Base-by-base conservation (phyloP, 805 yeast species). In the Hemisphaericaspora nanyangensis region DNA sequence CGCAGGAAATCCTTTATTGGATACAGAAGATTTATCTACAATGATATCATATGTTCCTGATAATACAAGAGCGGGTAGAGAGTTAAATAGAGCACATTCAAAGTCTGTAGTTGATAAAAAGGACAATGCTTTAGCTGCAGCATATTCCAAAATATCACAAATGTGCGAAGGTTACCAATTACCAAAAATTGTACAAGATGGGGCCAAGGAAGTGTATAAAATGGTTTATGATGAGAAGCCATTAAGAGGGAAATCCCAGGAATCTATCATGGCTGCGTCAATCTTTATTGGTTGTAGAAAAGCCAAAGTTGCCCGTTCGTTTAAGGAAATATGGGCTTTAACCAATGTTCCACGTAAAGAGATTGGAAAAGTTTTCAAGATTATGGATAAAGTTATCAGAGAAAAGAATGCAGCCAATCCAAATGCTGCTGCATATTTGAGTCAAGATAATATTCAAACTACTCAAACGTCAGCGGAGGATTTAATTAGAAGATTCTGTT, bases 101-200 rank as follows among this genome's bases (percentile, higher is more conserved):
- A 85, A 79, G 58, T 80, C 89, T 35, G 73, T 85, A 28, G 89
- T 85, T 32, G 98, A 91, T 62, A 82, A 79, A 61, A 87, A 80
- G 59, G 97, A 93, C 55, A 83, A 85, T 47, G 93, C 88, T 18
- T 70, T 91, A 36, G 85, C 89, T 44, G 78, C 90, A 1, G 97
- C 97, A 2, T 93, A 84, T 63, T 81, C 93, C 13, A 85, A 82
- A 60, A 89, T 91, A 29, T 82, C 96, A 2, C 95, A 88, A 68
- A 83, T 93, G 84, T 93, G 98, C 63, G 99, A 93, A 58, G 97
- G 96, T 10, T 93, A 87, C 49, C 93, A 89, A 58, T 65, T 91
- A 38, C 97, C 99, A 8, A 84, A 86, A 55, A 87, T 93, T 46
- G 98, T 93, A 4, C 96, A 89, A 56, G 98, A 93, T 62, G 95